Conservation (phyloP, 495 filamentous ascomycete genomes). For the Neurospora sp. region DNA sequence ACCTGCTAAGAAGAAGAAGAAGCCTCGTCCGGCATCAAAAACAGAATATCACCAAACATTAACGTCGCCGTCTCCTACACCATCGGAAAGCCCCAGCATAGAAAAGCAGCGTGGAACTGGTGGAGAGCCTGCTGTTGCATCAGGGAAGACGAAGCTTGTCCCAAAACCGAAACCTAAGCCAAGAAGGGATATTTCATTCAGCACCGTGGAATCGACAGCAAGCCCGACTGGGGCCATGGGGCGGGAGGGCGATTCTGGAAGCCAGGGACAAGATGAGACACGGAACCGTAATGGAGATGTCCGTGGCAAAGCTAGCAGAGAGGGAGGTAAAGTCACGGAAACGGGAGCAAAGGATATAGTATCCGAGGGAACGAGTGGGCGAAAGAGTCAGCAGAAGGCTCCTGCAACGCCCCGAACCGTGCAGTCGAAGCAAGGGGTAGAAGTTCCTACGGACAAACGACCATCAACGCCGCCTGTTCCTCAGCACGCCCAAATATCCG, state of each 20-base stretch:
- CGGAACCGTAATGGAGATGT: not conserved
- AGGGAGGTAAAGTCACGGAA: not conserved
- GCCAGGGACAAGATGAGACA: not conserved
- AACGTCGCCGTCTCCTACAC: conserved; percentile 2
- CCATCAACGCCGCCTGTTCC: conserved; percentile 2
- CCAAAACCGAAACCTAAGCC: conserved; percentile 13
- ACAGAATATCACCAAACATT: not conserved
- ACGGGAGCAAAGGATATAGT: not conserved
- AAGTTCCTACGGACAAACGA: not conserved
- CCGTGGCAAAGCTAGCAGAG: not conserved
- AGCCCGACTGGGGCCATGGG: not conserved
- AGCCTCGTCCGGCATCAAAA: not conserved
- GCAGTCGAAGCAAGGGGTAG: not conserved
- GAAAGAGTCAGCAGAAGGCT: not conserved
- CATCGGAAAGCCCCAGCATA: not conserved
- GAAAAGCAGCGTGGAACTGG: not conserved
- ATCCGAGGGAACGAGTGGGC: not conserved
- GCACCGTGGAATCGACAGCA: not conserved
- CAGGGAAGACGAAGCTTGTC: conserved; percentile 1
- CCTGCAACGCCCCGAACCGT: not conserved
- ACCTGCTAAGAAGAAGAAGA: conserved; percentile 29
- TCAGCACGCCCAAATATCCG: not conserved
- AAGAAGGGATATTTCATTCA: not conserved
- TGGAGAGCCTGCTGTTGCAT: not conserved
- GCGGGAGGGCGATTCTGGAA: not conserved